Evolutionary conservation across 495 filamentous ascomycete genomes (phyloP), one percentile per base, ranked within the genome.

Genomic region (Neurospora hispaniola): DNA sequence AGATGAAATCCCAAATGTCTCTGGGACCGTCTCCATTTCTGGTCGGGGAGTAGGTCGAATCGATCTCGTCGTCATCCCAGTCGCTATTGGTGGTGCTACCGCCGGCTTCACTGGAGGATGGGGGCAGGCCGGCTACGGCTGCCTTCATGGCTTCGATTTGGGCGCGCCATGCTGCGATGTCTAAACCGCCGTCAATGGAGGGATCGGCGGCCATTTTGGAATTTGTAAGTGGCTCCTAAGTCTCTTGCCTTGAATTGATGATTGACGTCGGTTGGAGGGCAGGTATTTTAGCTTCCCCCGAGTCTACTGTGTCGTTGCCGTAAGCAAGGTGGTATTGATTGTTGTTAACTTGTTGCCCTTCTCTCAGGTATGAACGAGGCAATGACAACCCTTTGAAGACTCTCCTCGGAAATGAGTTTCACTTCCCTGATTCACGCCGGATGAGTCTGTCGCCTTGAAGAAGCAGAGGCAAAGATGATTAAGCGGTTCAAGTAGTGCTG

Each of bases 1-100:
- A 92, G 79, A 94, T 92, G 44, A 94, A 88, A 79, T 97, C 93
- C 96, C 96, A 98, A 11, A 97, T 88, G 82, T 96, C 92, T 73
- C 94, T 91, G 10, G 89, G 86, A 20, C 88, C 88, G 48, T 86
- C 88, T 1, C 84, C 84, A 3, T 88, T 89, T 0, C 87, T 89
- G 3, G 54, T 35, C 42, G 88, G 85, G 31, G 89, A 87, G 54
- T 88, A 86, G 31, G 90, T 89, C 27, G 54, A 86, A 40, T 91
- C 84, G 66, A 88, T 85, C 11, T 91, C 79, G 70, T 85, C 85
- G 69, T 84, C 82, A 62, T 81, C 79, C 70, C 77, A 73, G 72
- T 75, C 78, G 18, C 71, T 66, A 8, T 75, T 70, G 39, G 73
- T 69, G 23, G 11, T 23, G 11, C 70, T 41, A 9, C 77, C 74